These are phyloP conservation scores for Buxus sempervirens DNA, from an alignment of 164 flowering plant species.

Conservation along the genomic window DNA sequence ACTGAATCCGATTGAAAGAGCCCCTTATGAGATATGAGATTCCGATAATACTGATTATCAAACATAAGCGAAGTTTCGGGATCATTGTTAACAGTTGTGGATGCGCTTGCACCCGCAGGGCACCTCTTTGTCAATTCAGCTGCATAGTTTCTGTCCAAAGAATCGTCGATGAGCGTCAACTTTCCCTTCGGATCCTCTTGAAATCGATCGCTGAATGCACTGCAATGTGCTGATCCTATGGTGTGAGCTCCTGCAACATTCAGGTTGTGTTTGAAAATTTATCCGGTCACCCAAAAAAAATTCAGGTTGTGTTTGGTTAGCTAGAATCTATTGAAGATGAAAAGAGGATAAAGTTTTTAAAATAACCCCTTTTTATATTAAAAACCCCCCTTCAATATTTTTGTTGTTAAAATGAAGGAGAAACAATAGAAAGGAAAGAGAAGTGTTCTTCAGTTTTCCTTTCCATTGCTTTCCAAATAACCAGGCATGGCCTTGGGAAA, in stretches of 20 bases:
- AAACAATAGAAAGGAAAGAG: too few relatives aligned
- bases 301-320: too few relatives aligned
- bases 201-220: slow-evolving; percentile 66
- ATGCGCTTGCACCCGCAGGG: slow-evolving; percentile 37
- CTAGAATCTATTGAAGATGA: too few relatives aligned
- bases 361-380: too few relatives aligned
- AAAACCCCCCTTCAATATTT: too few relatives aligned
- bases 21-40: slow-evolving; percentile 49
- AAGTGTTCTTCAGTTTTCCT: too few relatives aligned
- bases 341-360: too few relatives aligned
- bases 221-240: slow-evolving; percentile 71
- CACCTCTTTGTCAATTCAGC: slow-evolving; percentile 43
- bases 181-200: slow-evolving; percentile 44
- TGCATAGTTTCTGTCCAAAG: slow-evolving; percentile 55
- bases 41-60: slow-evolving; percentile 66
- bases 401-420: too few relatives aligned
- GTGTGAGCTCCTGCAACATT: slow-evolving; percentile 70
- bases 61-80: slow-evolving; percentile 50
- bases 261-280: too few relatives aligned
- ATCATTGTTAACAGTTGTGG: slow-evolving; percentile 50
- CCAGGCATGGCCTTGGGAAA: too few relatives aligned
- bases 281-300: too few relatives aligned
- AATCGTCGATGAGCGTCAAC: slow-evolving; percentile 41
- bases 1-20: slow-evolving; percentile 74
- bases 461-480: too few relatives aligned